Evolutionary conservation across 352 stramenopile species (phyloP), one percentile per base, ranked within the genome.

Genomic region (Phytophthora niederhauseri): DNA sequence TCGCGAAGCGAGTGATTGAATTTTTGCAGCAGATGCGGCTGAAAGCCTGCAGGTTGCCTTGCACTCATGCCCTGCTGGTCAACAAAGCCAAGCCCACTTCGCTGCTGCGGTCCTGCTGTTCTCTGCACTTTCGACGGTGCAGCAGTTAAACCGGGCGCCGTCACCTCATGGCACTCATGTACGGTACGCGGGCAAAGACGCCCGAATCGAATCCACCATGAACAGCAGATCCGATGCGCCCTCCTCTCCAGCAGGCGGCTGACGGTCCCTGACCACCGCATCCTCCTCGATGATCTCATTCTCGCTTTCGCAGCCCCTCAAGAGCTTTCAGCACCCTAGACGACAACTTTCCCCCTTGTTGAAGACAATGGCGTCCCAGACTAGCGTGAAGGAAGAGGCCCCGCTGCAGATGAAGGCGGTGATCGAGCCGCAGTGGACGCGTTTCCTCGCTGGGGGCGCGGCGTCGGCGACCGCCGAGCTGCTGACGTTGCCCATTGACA

Each of bases 401-500:
- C 59, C 64, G 45, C 64, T 85, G n/a, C 65, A 85, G 53, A 52
- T 89, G 48, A 73, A 80, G 54, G 48, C 73, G n/a, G 57, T 54
- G 50, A 74, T 90, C 17, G 83, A 93, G 41, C 61, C 85, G 53
- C 83, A 92, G 64, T 84, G 70, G 75, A 81, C 82, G 60, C 86
- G 88, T 30, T 94, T 96, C 62, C 22, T 92, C 19, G 83, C 86
- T 3, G 85, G 88, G 46, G 88, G 84, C 1, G 61, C 87, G 15
- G 87, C 85, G 19, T 90, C 87, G 0, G 85, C 73, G 26, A 90
- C 85, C 5, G 89, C 89, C 6, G 89, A 96, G 68, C 68, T 95
- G 55, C 73, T 90, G 34, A 97, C 89, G 58, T 66, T 97, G 55
- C 89, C 89, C 12, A 92, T 95, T 61, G 89, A 97, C 73, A 93